Conservation (phyloP, 331 rosid genomes). For the Malus hybrid region DNA sequence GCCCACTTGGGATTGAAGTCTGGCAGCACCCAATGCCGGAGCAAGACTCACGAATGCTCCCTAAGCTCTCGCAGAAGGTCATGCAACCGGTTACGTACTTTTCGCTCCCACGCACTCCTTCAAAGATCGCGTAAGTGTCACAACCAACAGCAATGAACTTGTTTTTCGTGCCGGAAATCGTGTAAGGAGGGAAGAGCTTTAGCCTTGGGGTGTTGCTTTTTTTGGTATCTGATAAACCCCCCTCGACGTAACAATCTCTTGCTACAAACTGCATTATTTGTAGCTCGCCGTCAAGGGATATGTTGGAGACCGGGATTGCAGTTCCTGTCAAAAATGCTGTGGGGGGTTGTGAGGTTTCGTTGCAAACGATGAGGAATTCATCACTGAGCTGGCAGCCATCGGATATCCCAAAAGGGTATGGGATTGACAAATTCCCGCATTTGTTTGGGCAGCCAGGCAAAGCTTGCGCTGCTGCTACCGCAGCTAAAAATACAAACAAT, state of each 20-base stretch:
- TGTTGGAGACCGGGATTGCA: not conserved
- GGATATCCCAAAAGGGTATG: conserved; percentile 14
- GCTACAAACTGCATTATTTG: conserved; percentile 11
- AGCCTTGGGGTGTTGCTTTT: not conserved
- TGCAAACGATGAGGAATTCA: conserved; percentile 1
- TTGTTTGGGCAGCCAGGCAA: not conserved
- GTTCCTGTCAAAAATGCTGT: not conserved
- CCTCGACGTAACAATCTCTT: not conserved
- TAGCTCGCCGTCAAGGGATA: conserved; percentile 8
- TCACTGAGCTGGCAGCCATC: not conserved
- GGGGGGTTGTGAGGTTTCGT: not conserved
- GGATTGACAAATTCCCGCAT: conserved; percentile 8
- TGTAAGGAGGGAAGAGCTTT: not conserved
- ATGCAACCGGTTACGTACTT: conserved; percentile 12
- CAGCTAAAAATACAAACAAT: not conserved
- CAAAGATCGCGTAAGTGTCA: conserved; percentile 5
- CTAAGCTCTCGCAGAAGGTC: not conserved
- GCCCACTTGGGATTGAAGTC: conserved; percentile 10
- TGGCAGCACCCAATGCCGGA: conserved; percentile 26
- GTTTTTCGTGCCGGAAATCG: conserved; percentile 17
- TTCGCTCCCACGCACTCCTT: not conserved
- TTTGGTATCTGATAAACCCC: not conserved
- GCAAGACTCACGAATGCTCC: conserved; percentile 5
- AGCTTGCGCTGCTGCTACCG: not conserved
- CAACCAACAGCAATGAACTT: conserved; percentile 21